Conservation (phyloP, 2,329 filamentous ascomycete genomes). For the Chrysosporium queenslandicum region DNA sequence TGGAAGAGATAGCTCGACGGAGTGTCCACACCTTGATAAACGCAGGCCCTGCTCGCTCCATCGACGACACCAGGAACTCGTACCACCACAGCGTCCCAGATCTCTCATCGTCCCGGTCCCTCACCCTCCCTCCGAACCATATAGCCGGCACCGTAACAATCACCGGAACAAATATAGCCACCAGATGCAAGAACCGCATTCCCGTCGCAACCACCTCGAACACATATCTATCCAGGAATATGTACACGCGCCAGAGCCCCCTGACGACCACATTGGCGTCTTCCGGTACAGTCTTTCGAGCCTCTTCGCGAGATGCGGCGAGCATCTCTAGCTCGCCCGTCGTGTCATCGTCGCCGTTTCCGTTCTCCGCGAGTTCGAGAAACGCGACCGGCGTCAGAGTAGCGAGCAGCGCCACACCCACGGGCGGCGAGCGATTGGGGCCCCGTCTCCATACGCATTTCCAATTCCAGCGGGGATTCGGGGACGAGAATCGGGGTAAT, state of each 20-base stretch:
- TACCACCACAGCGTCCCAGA: slow-evolving; percentile 92
- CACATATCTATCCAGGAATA: slow-evolving; percentile 53
- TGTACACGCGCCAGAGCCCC: slow-evolving; percentile 49
- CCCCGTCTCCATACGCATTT: slow-evolving; percentile 17
- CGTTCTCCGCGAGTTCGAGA: slow-evolving; percentile 47
- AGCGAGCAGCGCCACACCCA: slow-evolving; percentile 23
- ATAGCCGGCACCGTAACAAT: slow-evolving; percentile 67
- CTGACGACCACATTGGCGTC: slow-evolving; percentile 51
- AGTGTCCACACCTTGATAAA: slow-evolving; percentile 71
- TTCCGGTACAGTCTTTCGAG: slow-evolving; percentile 57
- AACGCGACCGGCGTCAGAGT: slow-evolving; percentile 51
- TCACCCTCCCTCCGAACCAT: slow-evolving; percentile 61
- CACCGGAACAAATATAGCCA: slow-evolving; percentile 83
- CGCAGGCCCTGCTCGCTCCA: slow-evolving; percentile 88
- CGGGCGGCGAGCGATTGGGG: background rate
- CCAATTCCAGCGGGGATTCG: slow-evolving; percentile 14
- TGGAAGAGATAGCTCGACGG: background rate
- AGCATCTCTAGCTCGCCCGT: slow-evolving; percentile 84
- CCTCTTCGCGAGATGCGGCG: slow-evolving; percentile 65
- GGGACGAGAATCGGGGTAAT: background rate
- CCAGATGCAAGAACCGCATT: slow-evolving; percentile 75
- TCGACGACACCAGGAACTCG: slow-evolving; percentile 68
- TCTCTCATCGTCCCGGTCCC: slow-evolving; percentile 61
- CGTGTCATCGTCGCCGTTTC: slow-evolving; percentile 41
- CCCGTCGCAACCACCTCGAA: slow-evolving; percentile 77